Base-by-base conservation (phyloP, 2,329 filamentous ascomycete genomes). In the Fusarium algeriense region DNA sequence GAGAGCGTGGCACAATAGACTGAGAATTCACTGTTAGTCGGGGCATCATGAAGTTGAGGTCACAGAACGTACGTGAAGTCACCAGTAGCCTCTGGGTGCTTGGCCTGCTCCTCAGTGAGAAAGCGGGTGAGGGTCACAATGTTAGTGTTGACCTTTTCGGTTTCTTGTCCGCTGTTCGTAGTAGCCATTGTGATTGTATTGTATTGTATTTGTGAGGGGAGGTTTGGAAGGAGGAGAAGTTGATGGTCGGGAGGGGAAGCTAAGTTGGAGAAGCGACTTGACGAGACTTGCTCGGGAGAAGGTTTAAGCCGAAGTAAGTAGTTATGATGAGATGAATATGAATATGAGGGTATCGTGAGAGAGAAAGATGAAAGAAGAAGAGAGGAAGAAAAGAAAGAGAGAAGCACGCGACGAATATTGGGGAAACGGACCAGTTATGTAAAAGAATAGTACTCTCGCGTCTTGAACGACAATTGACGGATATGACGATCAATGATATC, bases 111-210 rank as follows among this genome's bases (percentile, higher is more conserved):
- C 85, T 99, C 96, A 34, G 94, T 98, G 77, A 99, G 88, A 87
- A 96, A 97, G 69, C 96, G 90, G 44, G 96, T 98, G 76, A 99
- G 90, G 60, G 96, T 98, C 80, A 98, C 88, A 80, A 99, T 98
- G 82, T 98, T 90, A 70, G 93, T 97, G 87, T 98, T 98, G 85
- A 99, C 91, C 81, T 92, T 91, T 85, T 97, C 94, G 75, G 87
- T 86, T 75, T 89, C 85, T 71, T 83, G 79, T 67, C 81, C 82
- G 74, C 82, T 83, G 73, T 79, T 72, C 52, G 78, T 83, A 73
- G 80, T 73, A 60, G 78, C 70, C 80, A 81, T 82, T 71, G 68
- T 75, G 75, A 64, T 23, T 23, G 20, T 23, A 23, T 23, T 23
- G 20, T 23, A 23, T 63, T 68, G 73, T 73, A 50, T 70, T 60